Percentiles rank a stretch among this genome's conserved stretches.
These are phyloP conservation scores for Sporothrix humicola DNA, from an alignment of 2,329 filamentous ascomycete genomes.

Conservation along the genomic window DNA sequence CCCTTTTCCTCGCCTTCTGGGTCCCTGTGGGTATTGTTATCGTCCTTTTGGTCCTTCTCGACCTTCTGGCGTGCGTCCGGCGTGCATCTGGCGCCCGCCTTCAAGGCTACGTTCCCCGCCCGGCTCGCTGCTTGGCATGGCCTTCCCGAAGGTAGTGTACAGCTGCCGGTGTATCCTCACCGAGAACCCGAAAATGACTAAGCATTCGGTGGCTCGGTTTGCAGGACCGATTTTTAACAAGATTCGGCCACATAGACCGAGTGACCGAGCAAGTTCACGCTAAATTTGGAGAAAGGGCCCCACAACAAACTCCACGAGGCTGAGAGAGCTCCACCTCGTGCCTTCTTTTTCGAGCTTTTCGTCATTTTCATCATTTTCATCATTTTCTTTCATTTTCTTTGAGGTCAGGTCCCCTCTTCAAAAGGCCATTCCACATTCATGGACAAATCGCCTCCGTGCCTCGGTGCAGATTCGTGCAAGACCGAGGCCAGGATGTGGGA, in stretches of 20 bases:
- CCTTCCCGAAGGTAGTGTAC: neutral
- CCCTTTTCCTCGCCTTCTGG: slow-evolving; percentile 12
- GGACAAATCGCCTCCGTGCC: slow-evolving; percentile 11
- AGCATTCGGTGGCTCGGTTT: neutral
- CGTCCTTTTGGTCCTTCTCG: too few species aligned
- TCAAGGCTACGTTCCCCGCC: slow-evolving; percentile 9
- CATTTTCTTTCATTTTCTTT: neutral
- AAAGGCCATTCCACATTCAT: slow-evolving; percentile 1
- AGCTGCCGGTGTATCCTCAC: neutral
- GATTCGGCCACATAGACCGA: neutral
- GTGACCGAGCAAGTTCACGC: neutral
- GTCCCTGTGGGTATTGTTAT: neutral
- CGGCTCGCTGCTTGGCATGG: neutral
- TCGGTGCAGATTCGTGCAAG: neutral
- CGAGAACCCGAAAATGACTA: slow-evolving; percentile 13
- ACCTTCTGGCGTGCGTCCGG: neutral
- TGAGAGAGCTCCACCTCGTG: neutral
- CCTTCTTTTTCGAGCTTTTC: neutral
- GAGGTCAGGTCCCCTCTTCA: too few species aligned
- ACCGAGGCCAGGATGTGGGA: neutral
- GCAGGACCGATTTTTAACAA: neutral
- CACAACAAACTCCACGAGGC: slow-evolving; percentile 12
- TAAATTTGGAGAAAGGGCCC: slow-evolving; percentile 12
- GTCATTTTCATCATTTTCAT: neutral
- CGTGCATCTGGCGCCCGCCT: neutral